Conservation (phyloP, 257 asterid species). For the Capsicum pubescens region DNA sequence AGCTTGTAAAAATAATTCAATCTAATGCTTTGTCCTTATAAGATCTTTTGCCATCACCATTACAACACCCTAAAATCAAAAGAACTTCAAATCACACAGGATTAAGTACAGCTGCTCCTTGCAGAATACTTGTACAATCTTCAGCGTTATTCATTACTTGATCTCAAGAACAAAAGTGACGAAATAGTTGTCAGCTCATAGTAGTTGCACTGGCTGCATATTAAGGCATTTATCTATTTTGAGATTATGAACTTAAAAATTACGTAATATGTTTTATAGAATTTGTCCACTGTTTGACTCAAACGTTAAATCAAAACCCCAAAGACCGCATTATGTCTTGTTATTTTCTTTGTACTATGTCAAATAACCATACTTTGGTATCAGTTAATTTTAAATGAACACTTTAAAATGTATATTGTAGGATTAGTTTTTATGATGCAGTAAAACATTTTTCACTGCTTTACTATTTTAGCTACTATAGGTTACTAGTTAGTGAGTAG, state of each 20-base stretch:
- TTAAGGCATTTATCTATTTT: neutral
- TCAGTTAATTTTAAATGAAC: neutral
- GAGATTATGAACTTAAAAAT: neutral
- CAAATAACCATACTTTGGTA: neutral
- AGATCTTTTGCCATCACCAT: slow-evolving; percentile 98
- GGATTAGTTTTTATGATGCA: too few species aligned
- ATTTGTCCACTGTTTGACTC: neutral
- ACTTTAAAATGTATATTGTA: too few species aligned
- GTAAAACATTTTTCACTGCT: too few species aligned
- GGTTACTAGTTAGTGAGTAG: too few species aligned
- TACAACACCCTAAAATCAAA: slow-evolving; percentile 78
- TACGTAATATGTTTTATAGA: neutral
- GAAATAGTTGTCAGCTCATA: neutral
- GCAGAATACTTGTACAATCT: neutral
- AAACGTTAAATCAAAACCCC: neutral
- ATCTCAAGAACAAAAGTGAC: too few species aligned
- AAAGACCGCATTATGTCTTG: neutral
- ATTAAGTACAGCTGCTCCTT: slow-evolving; percentile 18
- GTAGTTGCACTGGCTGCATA: neutral
- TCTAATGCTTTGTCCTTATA: slow-evolving; percentile 87
- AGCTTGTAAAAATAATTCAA: slow-evolving; percentile 88
- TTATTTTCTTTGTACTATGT: neutral
- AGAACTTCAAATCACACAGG: slow-evolving; percentile 38
- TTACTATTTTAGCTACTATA: too few species aligned
- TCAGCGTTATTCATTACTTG: neutral